Conservation (phyloP, 176 grass and related monocot species). For the Musa schizocarpa region DNA sequence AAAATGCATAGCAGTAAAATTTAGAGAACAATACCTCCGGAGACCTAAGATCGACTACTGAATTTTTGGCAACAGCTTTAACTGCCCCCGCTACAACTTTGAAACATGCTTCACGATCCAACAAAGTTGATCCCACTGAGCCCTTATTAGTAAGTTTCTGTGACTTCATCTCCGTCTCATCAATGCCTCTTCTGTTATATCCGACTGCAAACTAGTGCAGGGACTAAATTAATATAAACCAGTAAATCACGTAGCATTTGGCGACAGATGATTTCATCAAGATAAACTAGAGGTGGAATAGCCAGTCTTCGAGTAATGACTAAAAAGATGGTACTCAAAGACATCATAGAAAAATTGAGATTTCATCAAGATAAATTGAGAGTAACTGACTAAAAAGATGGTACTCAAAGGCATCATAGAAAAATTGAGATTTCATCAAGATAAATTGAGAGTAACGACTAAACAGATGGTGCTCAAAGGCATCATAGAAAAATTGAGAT, state of each 20-base stretch:
- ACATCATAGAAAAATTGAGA: neutral
- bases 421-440: neutral
- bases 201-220: constrained; percentile 78
- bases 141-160: constrained; percentile 33
- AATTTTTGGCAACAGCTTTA: constrained; percentile 46
- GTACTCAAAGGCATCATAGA: neutral
- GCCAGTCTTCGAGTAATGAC: too few species aligned
- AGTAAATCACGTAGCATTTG: neutral
- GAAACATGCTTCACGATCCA: constrained; percentile 79
- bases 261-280: neutral
- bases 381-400: neutral
- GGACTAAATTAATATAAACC: constrained; percentile 7
- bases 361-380: neutral
- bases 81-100: constrained; percentile 67
- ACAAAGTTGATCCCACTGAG: constrained; percentile 36
- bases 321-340: too few species aligned
- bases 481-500: neutral
- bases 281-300: too few species aligned
- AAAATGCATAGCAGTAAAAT: constrained; percentile 16
- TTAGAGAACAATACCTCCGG: constrained; percentile 53
- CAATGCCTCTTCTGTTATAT: constrained; percentile 81
- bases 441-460: too few species aligned
- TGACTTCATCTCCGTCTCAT: constrained; percentile 52
- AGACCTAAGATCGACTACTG: constrained; percentile 76
- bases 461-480: too few species aligned